These are phyloP conservation scores for Millerozyma acaciae DNA, from an alignment of 805 yeast species.

Conservation along the genomic window DNA sequence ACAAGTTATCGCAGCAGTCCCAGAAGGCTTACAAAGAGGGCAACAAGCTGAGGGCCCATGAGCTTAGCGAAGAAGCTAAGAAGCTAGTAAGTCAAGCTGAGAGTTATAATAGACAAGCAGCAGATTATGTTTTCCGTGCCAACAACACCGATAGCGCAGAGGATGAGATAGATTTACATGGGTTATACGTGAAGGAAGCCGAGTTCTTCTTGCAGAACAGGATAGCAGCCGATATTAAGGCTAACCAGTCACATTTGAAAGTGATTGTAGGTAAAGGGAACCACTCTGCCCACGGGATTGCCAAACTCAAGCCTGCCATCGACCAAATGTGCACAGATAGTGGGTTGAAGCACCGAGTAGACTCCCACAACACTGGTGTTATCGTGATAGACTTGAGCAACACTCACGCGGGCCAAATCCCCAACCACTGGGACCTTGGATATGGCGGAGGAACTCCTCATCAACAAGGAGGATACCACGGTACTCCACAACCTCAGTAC, in stretches of 20 bases:
- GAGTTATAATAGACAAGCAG: conserved; percentile 71
- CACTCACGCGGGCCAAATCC: conserved; percentile 25
- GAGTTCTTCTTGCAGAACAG: conserved; percentile 70
- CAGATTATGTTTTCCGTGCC: conserved; percentile 81
- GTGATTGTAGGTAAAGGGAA: conserved; percentile 93
- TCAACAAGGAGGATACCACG: conserved; percentile 18
- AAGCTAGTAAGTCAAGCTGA: conserved; percentile 60
- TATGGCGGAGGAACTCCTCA: conserved; percentile 9
- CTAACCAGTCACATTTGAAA: conserved; percentile 58
- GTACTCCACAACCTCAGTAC: conserved; percentile 19
- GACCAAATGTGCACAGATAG: conserved; percentile 71
- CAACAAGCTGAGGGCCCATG: conserved; percentile 68
- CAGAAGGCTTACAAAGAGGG: conserved; percentile 76
- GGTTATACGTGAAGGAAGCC: conserved; percentile 87
- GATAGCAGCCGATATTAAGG: conserved; percentile 58
- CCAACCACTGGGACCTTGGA: conserved; percentile 25
- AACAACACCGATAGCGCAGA: conserved; percentile 83
- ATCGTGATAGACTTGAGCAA: conserved; percentile 57
- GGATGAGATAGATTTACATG: conserved; percentile 92
- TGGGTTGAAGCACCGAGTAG: conserved; percentile 56
- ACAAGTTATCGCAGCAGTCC: conserved; percentile 58
- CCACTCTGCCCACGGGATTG: conserved; percentile 77
- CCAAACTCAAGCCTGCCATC: conserved; percentile 87
- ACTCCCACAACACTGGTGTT: conserved; percentile 76
- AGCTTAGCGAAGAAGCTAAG: conserved; percentile 67